These are phyloP conservation scores for Alloteropsis semialata DNA, from an alignment of 176 grass and related monocot species.

Conservation along the genomic window DNA sequence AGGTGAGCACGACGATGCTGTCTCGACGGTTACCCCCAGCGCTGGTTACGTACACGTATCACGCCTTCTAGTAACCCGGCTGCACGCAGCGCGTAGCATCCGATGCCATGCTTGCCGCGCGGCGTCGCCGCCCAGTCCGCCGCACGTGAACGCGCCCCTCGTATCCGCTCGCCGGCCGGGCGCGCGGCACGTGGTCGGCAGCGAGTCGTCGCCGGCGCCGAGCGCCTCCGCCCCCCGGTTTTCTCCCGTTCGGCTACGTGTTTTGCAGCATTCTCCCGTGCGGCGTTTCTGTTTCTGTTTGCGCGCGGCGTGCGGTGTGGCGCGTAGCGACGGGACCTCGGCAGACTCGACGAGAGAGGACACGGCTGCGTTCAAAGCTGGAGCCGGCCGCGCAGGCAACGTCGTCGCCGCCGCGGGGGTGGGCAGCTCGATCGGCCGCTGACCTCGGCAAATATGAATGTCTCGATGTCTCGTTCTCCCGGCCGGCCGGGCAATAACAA, in stretches of 20 bases:
- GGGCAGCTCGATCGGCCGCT: background rate
- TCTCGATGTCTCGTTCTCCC: background rate
- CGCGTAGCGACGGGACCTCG: background rate
- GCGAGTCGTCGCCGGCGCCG: background rate
- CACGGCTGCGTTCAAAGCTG: constrained; percentile 5
- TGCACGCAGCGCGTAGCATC: background rate
- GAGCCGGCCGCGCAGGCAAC: background rate
- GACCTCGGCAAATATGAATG: background rate
- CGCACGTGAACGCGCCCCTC: background rate
- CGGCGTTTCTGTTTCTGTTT: too few species aligned
- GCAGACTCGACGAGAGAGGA: background rate
- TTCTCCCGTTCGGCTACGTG: background rate
- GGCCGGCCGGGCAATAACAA: background rate
- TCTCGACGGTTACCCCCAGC: background rate
- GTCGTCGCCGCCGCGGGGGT: background rate
- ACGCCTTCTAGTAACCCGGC: background rate
- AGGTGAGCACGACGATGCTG: background rate
- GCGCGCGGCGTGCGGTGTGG: too few species aligned
- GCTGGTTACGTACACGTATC: background rate
- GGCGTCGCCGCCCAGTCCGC: background rate
- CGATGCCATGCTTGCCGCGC: background rate
- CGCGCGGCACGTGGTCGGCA: background rate
- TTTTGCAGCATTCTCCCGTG: too few species aligned
- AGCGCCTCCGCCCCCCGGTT: background rate
- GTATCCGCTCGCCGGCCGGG: too few species aligned